These are phyloP conservation scores for Dothideomycetidae sp. DNA, from an alignment of 2,329 filamentous ascomycete species.

Conservation along the genomic window DNA sequence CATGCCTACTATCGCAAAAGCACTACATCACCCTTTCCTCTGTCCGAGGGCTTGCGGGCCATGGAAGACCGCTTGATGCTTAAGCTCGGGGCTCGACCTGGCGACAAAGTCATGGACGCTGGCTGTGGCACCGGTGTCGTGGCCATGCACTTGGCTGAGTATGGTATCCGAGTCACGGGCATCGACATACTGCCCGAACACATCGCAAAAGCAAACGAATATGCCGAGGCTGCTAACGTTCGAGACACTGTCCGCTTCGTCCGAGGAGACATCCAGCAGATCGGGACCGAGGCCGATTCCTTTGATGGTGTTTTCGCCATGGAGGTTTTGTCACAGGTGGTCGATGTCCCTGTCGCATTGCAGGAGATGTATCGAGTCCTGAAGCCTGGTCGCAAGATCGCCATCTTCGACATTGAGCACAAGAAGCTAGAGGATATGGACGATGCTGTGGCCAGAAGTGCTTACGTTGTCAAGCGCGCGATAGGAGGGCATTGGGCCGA, in stretches of 20 bases:
- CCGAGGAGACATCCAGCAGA: background rate
- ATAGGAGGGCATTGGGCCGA: background rate
- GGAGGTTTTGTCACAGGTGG: background rate
- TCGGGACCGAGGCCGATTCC: background rate
- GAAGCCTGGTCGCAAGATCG: background rate
- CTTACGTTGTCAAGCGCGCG: background rate
- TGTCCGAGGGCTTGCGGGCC: background rate
- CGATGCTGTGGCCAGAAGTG: background rate
- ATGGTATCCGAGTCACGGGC: background rate
- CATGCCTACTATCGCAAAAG: background rate
- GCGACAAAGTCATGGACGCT: background rate
- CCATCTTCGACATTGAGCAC: background rate
- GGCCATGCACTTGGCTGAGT: background rate
- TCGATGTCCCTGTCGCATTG: background rate
- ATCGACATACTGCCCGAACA: background rate
- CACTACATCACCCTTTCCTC: background rate
- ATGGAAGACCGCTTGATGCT: background rate
- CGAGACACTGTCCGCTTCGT: background rate
- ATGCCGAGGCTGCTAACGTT: background rate
- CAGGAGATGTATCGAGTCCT: background rate
- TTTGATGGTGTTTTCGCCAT: background rate
- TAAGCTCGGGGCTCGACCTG: background rate
- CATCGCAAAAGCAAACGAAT: background rate
- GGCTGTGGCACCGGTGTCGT: constrained; percentile 3
- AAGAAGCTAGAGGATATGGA: background rate